These are phyloP conservation scores for Auricularia sp. DNA, from an alignment of 768 basidiomycete species.

Conservation along the genomic window DNA sequence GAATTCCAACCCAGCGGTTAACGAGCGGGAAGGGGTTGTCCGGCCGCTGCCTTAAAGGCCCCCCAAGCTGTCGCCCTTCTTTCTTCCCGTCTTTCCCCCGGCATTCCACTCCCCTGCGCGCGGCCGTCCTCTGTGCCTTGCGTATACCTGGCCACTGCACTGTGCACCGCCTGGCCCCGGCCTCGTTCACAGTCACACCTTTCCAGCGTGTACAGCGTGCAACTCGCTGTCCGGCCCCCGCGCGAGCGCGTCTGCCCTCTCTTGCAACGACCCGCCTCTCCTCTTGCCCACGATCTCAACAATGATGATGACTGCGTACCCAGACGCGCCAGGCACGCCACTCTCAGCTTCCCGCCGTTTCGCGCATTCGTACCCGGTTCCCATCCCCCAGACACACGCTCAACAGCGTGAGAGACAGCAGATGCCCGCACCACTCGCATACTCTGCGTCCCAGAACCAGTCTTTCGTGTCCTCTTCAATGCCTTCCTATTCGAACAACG, in stretches of 20 bases:
- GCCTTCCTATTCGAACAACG: neutral
- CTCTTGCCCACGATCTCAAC: neutral
- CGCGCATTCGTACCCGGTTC: neutral
- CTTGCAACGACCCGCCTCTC: neutral
- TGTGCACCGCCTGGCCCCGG: neutral
- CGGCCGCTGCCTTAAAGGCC: neutral
- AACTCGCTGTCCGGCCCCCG: neutral
- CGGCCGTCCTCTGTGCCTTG: slow-evolving; percentile 28
- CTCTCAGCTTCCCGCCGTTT: neutral
- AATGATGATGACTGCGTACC: slow-evolving; percentile 1
- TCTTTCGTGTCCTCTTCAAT: neutral
- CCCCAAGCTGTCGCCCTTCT: neutral
- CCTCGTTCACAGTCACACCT: neutral
- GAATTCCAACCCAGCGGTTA: neutral
- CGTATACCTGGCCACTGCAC: slow-evolving; percentile 10
- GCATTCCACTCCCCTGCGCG: slow-evolving; percentile 17
- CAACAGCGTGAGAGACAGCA: neutral
- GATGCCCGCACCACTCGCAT: neutral
- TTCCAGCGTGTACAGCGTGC: neutral
- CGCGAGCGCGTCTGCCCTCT: neutral
- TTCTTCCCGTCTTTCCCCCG: neutral
- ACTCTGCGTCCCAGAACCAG: neutral
- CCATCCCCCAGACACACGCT: neutral
- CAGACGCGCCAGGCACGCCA: neutral
- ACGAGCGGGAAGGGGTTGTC: neutral